Conservation (phyloP, 2,329 filamentous ascomycete species). For the Zasmidium angulare region DNA sequence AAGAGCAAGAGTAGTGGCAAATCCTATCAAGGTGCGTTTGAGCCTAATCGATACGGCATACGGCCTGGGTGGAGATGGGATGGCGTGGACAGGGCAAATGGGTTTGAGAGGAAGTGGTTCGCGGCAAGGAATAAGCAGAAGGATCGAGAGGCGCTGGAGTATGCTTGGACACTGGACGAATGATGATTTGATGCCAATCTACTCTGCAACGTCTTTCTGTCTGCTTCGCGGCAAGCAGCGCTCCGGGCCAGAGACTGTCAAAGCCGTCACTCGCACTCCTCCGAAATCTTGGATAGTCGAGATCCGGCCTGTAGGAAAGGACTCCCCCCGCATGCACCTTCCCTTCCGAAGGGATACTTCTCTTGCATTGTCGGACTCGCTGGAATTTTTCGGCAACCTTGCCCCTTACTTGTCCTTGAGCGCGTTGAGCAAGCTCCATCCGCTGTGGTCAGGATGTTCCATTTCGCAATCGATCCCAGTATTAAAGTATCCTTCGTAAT, state of each 20-base stretch:
- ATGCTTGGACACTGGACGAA: conserved; percentile 96
- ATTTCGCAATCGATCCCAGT: background rate
- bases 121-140: conserved; percentile 77
- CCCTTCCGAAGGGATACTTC: too few relatives aligned
- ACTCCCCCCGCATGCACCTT: too few relatives aligned
- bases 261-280: too few relatives aligned
- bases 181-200: too few relatives aligned
- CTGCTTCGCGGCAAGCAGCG: too few relatives aligned
- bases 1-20: conserved; percentile 50
- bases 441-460: background rate
- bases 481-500: background rate
- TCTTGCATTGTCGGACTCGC: too few relatives aligned
- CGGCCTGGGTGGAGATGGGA: conserved; percentile 93
- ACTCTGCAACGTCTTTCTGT: too few relatives aligned
- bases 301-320: too few relatives aligned
- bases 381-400: too few relatives aligned
- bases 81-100: conserved; percentile 89
- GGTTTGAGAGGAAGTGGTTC: conserved; percentile 92
- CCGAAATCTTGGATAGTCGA: too few relatives aligned
- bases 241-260: too few relatives aligned
- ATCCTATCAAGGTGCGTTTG: conserved; percentile 73
- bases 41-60: conserved; percentile 93
- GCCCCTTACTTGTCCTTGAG: background rate
- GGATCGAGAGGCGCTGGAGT: conserved; percentile 77
- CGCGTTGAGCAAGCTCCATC: background rate